Base-by-base conservation (phyloP, 495 filamentous ascomycete genomes). In the Penicillium riverlandense region DNA sequence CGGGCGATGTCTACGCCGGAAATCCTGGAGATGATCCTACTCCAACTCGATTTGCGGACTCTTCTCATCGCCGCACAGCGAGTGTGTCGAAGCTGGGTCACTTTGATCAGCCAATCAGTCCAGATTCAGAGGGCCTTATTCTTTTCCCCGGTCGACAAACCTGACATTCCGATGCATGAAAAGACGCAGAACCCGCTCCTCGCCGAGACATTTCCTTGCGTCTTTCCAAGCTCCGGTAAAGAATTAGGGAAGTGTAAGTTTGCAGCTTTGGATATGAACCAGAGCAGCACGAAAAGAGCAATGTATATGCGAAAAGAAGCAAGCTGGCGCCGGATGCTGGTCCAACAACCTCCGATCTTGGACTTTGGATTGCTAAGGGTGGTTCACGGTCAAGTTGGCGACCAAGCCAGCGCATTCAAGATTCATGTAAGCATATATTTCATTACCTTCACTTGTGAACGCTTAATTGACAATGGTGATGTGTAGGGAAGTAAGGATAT, bases 281-380 rank as follows among this genome's bases (percentile, higher is more conserved):
- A 16, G 27, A 36, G 16, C 8, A 43, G 37, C 34, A 11, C 28
- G 9, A 15, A 22, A 35, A 33, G 34, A n/a, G 11, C 35, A 40
- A 36, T 35, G n/a, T 44, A 37, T 15, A 28, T 48, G 27, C 47
- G 44, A 22, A 37, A 46, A 11, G 44, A 37, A 9, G 52, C 52
- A 13, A 55, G 41, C 27, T 58, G 55, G 55, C 31, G 29, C 5
- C 45, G 40, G 13, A 55, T 58, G 48, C 45, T 58, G 11, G 40
- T 58, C 34, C 55, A 47, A 22, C 55, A 58, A 35, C 55, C 55
- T 45, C 55, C 55, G 32, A 12, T 34, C 32, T 34, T 34, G 10
- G n/a, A 12, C 32, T 10, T 12, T 12, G n/a, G 9, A 11, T 12
- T 34, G n/a, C 9, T 3, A 10, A 34, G 32, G 6, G 7, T 2